A percentile compares a stretch with the other conserved stretches of the same genome.
Conservation (phyloP, 768 basidiomycete genomes). For the Calocybe gangraenosa region DNA sequence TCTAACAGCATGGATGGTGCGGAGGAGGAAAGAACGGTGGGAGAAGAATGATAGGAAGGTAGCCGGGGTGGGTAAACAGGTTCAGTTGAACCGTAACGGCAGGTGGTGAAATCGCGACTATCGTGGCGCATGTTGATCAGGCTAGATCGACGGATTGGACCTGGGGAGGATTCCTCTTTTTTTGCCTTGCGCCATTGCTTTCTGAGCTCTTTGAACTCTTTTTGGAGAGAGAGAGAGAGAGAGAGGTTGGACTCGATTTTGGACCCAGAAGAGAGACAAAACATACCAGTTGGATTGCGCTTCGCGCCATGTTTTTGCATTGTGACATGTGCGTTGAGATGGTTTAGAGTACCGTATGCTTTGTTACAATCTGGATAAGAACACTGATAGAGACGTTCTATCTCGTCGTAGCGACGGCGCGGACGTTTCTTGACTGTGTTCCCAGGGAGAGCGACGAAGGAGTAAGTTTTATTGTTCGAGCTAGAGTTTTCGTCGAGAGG, state of each 20-base stretch:
- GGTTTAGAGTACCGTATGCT: conserved; percentile 92
- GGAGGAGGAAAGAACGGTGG: conserved; percentile 24
- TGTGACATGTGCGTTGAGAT: conserved; percentile 96
- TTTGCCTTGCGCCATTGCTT: conserved; percentile 95
- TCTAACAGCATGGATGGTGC: conserved; percentile 22
- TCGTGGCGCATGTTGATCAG: conserved; percentile 25
- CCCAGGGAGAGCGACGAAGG: conserved; percentile 77
- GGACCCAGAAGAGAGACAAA: conserved; percentile 7
- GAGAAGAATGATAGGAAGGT: conserved; percentile 21
- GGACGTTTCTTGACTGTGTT: conserved; percentile 81
- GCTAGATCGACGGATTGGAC: conserved; percentile 27
- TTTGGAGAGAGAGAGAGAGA: conserved; percentile 10
- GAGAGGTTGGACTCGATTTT: conserved; percentile 12
- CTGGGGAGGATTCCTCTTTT: conserved; percentile 52
- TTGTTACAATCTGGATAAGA: conserved; percentile 76
- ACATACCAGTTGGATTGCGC: conserved; percentile 73
- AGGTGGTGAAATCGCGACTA: conserved; percentile 24
- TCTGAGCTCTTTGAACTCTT: conserved; percentile 97
- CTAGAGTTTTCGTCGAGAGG: conserved; percentile 20
- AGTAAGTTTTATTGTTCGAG: conserved; percentile 65
- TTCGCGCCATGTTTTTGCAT: conserved; percentile 96
- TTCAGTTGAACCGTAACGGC: conserved; percentile 25
- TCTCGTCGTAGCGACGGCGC: conserved; percentile 89
- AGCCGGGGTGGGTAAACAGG: conserved; percentile 18
- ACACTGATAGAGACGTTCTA: conserved; percentile 90